These are phyloP conservation scores for Prunus yedoensis DNA, from an alignment of 331 rosid genomes.

Conservation along the genomic window DNA sequence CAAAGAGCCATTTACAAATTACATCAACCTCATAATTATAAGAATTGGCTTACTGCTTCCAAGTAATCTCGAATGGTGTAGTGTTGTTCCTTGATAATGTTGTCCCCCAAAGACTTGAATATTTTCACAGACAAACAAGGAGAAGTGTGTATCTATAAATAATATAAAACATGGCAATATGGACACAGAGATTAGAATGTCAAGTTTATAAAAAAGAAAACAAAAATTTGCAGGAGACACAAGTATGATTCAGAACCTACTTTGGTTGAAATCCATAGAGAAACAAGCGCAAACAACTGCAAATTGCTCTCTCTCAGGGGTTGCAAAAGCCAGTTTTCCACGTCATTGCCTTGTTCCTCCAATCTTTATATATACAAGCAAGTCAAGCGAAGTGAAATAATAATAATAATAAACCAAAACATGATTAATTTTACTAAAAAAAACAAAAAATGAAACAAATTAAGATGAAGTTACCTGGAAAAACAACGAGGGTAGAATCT, in stretches of 20 bases:
- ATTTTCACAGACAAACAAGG: slow-evolving; percentile 42
- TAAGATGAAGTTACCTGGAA: slow-evolving; percentile 35
- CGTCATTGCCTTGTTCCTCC: slow-evolving; percentile 17
- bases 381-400: neutral
- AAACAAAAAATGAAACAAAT: no score
- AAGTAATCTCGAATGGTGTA: slow-evolving; percentile 60
- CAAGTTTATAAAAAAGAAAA: neutral
- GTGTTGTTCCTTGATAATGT: slow-evolving; percentile 70
- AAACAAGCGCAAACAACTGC: slow-evolving; percentile 78
- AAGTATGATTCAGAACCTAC: slow-evolving; percentile 29
- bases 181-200: neutral
- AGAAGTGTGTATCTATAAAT: slow-evolving; percentile 59
- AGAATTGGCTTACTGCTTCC: slow-evolving; percentile 56
- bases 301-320: slow-evolving; percentile 67
- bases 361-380: slow-evolving; percentile 36
- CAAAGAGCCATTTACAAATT: neutral
- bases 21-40: neutral
- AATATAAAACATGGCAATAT: neutral
- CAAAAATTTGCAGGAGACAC: no score
- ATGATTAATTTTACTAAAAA: no score
- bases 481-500: slow-evolving; percentile 49
- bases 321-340: slow-evolving; percentile 56
- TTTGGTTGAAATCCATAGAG: slow-evolving; percentile 88
- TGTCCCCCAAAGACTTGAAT: slow-evolving; percentile 68
- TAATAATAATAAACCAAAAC: neutral